Base-by-base conservation (phyloP, 495 filamentous ascomycete genomes). In the Hypomontagnella monticulosa region DNA sequence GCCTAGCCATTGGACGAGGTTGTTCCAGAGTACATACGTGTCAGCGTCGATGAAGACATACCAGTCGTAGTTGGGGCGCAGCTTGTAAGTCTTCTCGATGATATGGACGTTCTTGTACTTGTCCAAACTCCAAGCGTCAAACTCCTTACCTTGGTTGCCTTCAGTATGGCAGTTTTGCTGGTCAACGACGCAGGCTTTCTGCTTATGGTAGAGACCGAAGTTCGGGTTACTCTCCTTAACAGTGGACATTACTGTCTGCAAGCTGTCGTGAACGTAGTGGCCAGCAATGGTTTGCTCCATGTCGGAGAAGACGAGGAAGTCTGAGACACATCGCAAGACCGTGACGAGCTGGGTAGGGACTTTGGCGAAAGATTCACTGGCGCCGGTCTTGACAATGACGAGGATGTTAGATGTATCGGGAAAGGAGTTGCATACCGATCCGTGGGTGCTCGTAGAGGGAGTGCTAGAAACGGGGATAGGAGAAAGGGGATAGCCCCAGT, bases 21-120 rank as follows among this genome's bases (percentile, higher is more conserved):
- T 90, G 18, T 82, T 74, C 86, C 87, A 90, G 8, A 87, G 80
- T 48, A 88, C 75, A 65, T 88, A 88, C 4, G 88, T 88, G 72
- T 90, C 88, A 6, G 87, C 87, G 52, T 90, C 88, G 73, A 90
- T 84, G 68, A 90, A 89, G 44, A 90, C 68, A 67, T 86, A 91
- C 85, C 87, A 91, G 57, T 88, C 83, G 15, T 83, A 82, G 43
- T 81, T 71, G 12, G 81, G 80, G 58, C 76, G 66, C 71, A 80
- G 73, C 49, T 61, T 61, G 55, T 69, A 83, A 4, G 73, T 54
- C 72, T 76, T 79, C 67, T 80, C 78, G 44, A 74, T 73, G 7
- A 79, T 77, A 69, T 83, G 80, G 9, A 81, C 32, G 59, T 79
- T 73, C 73, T 80, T 82, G 71, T 79, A 82, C 69, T 77, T 83